A percentile compares a stretch with the other conserved stretches of the same genome.
Evolutionary conservation across 495 filamentous ascomycete species (phyloP).

Genomic region (Aspergillus homomorphus): DNA sequence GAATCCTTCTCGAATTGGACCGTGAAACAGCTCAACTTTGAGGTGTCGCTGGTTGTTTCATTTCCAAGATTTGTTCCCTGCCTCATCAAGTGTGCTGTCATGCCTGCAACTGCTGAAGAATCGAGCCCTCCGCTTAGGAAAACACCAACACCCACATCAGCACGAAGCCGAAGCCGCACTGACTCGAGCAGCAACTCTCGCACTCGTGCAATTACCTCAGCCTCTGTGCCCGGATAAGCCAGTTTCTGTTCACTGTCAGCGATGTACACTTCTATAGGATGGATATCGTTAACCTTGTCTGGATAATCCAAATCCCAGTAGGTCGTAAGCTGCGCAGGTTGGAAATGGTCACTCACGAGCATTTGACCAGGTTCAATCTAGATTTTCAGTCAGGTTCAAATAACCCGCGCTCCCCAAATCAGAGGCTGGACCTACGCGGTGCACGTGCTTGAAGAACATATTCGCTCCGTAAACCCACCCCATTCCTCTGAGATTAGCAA

Average conservation of each 20-base stretch:
- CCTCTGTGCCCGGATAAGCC: conserved; percentile 32
- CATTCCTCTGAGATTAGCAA: conserved; percentile 33
- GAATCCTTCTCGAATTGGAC: conserved; percentile 45
- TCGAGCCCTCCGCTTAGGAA: conserved; percentile 54
- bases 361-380: conserved; percentile 23
- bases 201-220: conserved; percentile 46
- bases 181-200: conserved; percentile 43
- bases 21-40: conserved; percentile 42
- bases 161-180: conserved; percentile 45
- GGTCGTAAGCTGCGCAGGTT: conserved; percentile 23
- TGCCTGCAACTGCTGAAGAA: conserved; percentile 50
- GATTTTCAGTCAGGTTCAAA: conserved; percentile 25
- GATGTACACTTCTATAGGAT: not conserved
- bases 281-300: conserved; percentile 37
- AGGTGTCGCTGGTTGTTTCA: conserved; percentile 23
- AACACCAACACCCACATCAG: conserved; percentile 52
- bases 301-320: conserved; percentile 52
- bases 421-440: not conserved
- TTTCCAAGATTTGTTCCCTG: conserved; percentile 37
- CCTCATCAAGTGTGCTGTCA: conserved; percentile 45
- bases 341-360: conserved; percentile 21
- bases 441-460: conserved; percentile 46
- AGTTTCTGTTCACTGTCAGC: not conserved
- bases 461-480: conserved; percentile 36
- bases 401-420: conserved; percentile 20